Evolutionary conservation across 768 basidiomycete species (phyloP).

Genomic region (Clavaria fumosa): DNA sequence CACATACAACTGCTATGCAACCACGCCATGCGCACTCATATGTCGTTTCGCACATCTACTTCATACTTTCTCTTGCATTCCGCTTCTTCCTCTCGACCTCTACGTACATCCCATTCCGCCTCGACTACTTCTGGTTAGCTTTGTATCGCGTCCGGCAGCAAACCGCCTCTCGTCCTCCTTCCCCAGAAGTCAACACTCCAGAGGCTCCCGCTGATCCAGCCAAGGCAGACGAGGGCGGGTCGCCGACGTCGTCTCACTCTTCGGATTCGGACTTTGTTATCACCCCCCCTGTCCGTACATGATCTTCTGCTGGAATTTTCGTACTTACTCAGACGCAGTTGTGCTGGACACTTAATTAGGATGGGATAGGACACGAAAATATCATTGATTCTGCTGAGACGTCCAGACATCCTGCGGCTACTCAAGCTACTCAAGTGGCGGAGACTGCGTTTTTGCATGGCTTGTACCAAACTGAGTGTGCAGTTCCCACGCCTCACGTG

Average conservation of each 20-base stretch:
- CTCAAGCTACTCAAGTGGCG: slow-evolving; percentile 17
- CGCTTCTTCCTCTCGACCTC: slow-evolving; percentile 34
- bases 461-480: too few relatives aligned
- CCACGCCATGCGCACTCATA: slow-evolving; percentile 13
- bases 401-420: neutral
- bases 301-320: slow-evolving; percentile 22
- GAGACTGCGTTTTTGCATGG: too few relatives aligned
- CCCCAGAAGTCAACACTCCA: too few relatives aligned
- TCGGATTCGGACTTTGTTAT: slow-evolving; percentile 23
- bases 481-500: too few relatives aligned
- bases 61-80: slow-evolving; percentile 33
- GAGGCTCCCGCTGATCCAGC: too few relatives aligned
- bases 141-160: too few relatives aligned
- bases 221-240: too few relatives aligned
- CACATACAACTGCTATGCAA: slow-evolving; percentile 18
- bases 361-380: too few relatives aligned
- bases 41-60: slow-evolving; percentile 25
- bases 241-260: slow-evolving; percentile 8
- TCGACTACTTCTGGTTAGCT: too few relatives aligned
- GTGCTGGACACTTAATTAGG: slow-evolving; percentile 25
- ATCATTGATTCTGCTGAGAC: slow-evolving; percentile 14
- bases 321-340: slow-evolving; percentile 21
- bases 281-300: slow-evolving; percentile 32
- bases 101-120: slow-evolving; percentile 20
- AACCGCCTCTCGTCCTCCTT: too few relatives aligned